Percentiles rank a stretch among this genome's conserved stretches.
phyloP scores from a whole-genome alignment of 495 filamentous ascomycete species.

The Cudoniella acicularis region DNA sequence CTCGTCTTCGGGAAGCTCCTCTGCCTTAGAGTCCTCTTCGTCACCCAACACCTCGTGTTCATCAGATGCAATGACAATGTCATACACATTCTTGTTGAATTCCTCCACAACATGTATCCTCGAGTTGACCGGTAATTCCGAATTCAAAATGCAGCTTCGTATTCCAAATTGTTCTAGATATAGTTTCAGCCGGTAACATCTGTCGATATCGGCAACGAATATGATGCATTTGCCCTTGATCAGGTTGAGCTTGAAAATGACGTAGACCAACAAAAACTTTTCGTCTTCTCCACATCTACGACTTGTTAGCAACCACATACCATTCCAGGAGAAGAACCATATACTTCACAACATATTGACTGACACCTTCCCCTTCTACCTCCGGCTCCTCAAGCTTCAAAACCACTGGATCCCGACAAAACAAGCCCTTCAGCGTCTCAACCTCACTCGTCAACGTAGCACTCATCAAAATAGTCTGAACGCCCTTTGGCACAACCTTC shows the following conservation, averaged over 20 bases:
- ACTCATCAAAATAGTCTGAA: slow-evolving; percentile 91
- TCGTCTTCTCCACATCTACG: slow-evolving; percentile 85
- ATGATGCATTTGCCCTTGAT: slow-evolving; percentile 94
- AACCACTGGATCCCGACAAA: slow-evolving; percentile 74
- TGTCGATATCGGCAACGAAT: slow-evolving; percentile 90
- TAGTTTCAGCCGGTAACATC: slow-evolving; percentile 90
- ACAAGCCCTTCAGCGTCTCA: slow-evolving; percentile 77
- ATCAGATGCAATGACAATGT: slow-evolving; percentile 94
- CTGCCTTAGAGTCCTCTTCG: slow-evolving; percentile 37
- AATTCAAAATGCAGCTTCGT: slow-evolving; percentile 90
- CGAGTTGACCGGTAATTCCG: slow-evolving; percentile 88
- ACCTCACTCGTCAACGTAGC: slow-evolving; percentile 87
- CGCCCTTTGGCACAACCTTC: slow-evolving; percentile 70
- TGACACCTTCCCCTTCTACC: slow-evolving; percentile 67
- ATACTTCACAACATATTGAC: slow-evolving; percentile 81
- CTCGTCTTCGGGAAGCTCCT: slow-evolving; percentile 12
- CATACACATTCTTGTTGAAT: slow-evolving; percentile 94
- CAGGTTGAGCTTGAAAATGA: slow-evolving; percentile 91
- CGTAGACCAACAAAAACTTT: slow-evolving; percentile 90
- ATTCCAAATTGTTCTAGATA: slow-evolving; percentile 97
- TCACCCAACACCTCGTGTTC: slow-evolving; percentile 81
- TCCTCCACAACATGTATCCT: slow-evolving; percentile 93
- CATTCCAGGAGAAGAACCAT: slow-evolving; percentile 14
- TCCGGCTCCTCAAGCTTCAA: slow-evolving; percentile 73
- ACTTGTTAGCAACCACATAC: slow-evolving; percentile 4